Evolutionary conservation across 1,284 basidiomycete genomes (phyloP).

Genomic region (Pholiota adiposa): DNA sequence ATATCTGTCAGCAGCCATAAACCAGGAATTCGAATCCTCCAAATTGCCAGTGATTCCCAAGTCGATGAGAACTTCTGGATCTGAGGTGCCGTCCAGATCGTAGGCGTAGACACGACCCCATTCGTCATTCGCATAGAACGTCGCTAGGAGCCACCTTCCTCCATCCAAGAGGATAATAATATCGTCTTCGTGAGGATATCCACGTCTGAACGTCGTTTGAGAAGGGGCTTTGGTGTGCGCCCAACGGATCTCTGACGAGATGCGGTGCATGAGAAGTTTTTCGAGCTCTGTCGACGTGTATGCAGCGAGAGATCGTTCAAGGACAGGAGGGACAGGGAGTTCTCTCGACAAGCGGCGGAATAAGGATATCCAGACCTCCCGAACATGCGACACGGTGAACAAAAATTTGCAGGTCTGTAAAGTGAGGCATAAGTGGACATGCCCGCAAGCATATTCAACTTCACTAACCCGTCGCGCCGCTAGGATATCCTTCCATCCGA

Average conservation of each 20-base stretch:
- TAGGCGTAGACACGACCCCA: not conserved
- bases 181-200: not conserved
- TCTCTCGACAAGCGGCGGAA: no score
- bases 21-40: no score
- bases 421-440: not conserved
- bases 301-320: not conserved
- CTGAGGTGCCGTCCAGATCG: not conserved
- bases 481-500: not conserved
- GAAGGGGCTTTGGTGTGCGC: not conserved
- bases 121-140: not conserved
- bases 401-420: not conserved
- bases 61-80: no score
- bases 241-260: not conserved
- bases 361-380: no score
- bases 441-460: not conserved
- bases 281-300: not conserved
- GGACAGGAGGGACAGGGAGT: not conserved
- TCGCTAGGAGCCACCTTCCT: not conserved
- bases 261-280: not conserved
- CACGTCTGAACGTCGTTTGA: not conserved
- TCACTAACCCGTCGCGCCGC: not conserved
- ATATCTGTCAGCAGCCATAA: no score
- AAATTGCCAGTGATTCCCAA: no score
- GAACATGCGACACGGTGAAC: no score
- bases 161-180: not conserved